Evolutionary conservation across 768 basidiomycete genomes (phyloP), one percentile per base, ranked within the genome.

Genomic region (Trametes gibbosa): DNA sequence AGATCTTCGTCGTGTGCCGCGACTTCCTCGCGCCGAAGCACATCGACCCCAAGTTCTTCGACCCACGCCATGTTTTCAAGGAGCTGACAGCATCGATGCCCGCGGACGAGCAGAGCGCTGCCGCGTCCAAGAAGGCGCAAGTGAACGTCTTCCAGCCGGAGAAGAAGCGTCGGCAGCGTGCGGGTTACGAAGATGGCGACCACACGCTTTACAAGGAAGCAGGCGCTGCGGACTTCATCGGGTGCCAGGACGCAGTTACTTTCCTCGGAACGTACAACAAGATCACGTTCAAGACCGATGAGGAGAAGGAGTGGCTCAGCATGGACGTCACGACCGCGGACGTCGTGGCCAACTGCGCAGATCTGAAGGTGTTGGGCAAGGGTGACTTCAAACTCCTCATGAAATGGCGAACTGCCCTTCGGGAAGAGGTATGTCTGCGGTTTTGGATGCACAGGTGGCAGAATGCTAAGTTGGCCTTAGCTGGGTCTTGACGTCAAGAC

Each of bases 1-100:
- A 99, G 75, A 99, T 99, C 70, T 99, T 99, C 80, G 97, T 99
- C 66, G 92, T 98, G 50, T 99, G 97, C 74, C 89, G 88, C 56
- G 92, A 92, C 58, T 99, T 93, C 76, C 82, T 92, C 57, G 94
- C 95, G 9, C 97, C 97, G 2, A 94, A 92, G 73, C 82, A 89
- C 66, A 96, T 99, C 66, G 97, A 99, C 69, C 95, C 96, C 14
- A 97, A 96, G 75, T 97, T 99, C 75, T 86, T 99, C 62, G 95
- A 98, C 71, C 92, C 96, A 3, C 92, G 87, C 70, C 93, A 98
- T 69, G 97, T 99, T 63, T 99, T 99, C 82, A 95, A 97, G 72
- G 96, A 98, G 50, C 77, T 92, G 21, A 76, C 84, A 16, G 76
- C 84, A 0, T 66, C 80, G 19, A 70, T 77, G 5, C 65, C 77